Conservation (phyloP, 768 basidiomycete species). For the Serendipita indica region DNA sequence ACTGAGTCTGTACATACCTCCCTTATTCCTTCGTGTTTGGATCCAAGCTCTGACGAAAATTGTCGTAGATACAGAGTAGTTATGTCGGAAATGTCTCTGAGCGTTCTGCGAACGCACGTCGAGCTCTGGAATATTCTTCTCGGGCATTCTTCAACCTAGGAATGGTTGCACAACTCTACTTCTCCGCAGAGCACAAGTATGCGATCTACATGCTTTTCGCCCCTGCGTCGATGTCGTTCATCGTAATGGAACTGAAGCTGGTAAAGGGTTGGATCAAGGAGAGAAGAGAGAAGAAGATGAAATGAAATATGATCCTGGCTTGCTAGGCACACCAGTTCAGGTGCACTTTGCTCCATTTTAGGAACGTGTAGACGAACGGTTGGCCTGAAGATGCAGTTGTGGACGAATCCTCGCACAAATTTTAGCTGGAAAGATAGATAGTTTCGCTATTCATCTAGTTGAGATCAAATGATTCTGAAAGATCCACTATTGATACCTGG, state of each 20-base stretch:
- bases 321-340: conserved; percentile 53
- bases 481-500: too few relatives aligned
- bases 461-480: too few relatives aligned
- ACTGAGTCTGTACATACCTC: conserved; percentile 44
- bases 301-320: background rate
- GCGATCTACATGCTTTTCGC: conserved; percentile 90
- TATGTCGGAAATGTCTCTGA: background rate
- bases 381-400: too few relatives aligned
- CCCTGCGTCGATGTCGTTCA: conserved; percentile 68
- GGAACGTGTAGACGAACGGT: too few relatives aligned
- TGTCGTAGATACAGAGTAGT: background rate
- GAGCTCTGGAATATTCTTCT: conserved; percentile 44
- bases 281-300: conserved; percentile 7
- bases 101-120: conserved; percentile 3
- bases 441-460: too few relatives aligned
- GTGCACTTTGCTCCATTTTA: too few relatives aligned
- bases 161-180: conserved; percentile 91
- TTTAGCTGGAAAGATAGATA: too few relatives aligned
- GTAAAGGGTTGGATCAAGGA: conserved; percentile 41
- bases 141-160: conserved; percentile 89
- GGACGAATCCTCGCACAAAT: too few relatives aligned
- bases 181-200: conserved; percentile 94
- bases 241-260: conserved; percentile 63
- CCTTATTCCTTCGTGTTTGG: too few relatives aligned
- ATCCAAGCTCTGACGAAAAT: too few relatives aligned